These are phyloP conservation scores for Erigeron philadelphicus DNA, from an alignment of 140 eudicot genomes.

Conservation along the genomic window DNA sequence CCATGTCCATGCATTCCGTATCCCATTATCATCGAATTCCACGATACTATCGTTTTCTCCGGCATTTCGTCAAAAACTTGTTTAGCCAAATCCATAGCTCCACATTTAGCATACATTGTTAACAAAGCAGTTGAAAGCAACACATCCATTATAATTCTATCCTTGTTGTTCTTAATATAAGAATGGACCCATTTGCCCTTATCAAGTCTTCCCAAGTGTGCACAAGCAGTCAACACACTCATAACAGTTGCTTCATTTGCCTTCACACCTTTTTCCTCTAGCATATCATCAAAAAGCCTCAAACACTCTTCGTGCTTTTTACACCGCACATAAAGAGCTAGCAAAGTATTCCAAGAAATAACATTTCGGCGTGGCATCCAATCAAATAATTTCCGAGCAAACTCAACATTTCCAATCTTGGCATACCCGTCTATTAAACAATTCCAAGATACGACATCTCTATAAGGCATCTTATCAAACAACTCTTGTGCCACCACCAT, in stretches of 20 bases:
- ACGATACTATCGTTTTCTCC: slow-evolving; percentile 54
- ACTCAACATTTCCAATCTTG: slow-evolving; percentile 35
- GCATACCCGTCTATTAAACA: slow-evolving; percentile 59
- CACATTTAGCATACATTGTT: slow-evolving; percentile 74
- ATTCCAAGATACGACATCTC: slow-evolving; percentile 64
- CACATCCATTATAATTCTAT: slow-evolving; percentile 35
- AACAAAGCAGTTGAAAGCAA: slow-evolving; percentile 60
- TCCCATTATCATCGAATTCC: slow-evolving; percentile 76
- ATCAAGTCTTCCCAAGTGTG: slow-evolving; percentile 50
- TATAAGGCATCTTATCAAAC: slow-evolving; percentile 51
- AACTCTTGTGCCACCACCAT: slow-evolving; percentile 45
- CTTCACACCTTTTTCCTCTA: slow-evolving; percentile 33
- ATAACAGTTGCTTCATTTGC: slow-evolving; percentile 56
- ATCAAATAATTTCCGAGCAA: slow-evolving; percentile 44
- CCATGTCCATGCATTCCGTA: slow-evolving; percentile 62
- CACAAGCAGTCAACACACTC: slow-evolving; percentile 72
- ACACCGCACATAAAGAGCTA: slow-evolving; percentile 49
- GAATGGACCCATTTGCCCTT: slow-evolving; percentile 53
- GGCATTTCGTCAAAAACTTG: slow-evolving; percentile 58
- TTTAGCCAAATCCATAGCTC: slow-evolving; percentile 54
- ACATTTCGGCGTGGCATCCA: slow-evolving; percentile 47
- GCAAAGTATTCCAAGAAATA: slow-evolving; percentile 57
- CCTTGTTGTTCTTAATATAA: slow-evolving; percentile 35
- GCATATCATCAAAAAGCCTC: slow-evolving; percentile 53
- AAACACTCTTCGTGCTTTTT: slow-evolving; percentile 40